Evolutionary conservation across 2,329 filamentous ascomycete genomes (phyloP), one percentile per base, ranked within the genome.

Genomic region (Hypoxylon sp.): DNA sequence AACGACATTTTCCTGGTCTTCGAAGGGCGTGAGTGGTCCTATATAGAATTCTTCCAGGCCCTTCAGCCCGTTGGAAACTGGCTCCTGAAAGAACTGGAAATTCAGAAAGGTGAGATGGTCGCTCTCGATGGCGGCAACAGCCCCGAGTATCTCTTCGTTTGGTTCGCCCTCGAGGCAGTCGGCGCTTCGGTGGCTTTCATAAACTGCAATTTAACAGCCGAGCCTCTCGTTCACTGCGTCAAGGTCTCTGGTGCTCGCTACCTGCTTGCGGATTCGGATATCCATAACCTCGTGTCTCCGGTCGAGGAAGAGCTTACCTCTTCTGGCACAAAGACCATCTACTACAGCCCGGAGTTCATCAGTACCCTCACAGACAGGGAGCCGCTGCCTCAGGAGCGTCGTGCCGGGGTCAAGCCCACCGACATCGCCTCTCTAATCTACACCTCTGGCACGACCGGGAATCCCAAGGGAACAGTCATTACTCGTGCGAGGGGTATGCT

Each of bases 381-480:
- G 17, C 80, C 85, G 44, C 87, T 89, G 0, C 84, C 83, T 0
- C 84, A 90, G 64, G 81, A 84, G 15, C 84, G 88, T 53, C 84
- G 89, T 24, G 78, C 80, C 1, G 80, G 80, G 2, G 80, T 90
- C 1, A 80, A 82, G 50, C 82, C 81, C 0, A 78, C 82, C 6
- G 88, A 83, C 69, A 86, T 89, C 0, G 82, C 87, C 60, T 85
- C 84, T 44, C 77, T 94, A 19, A 86, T 94, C 68, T 94, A 93
- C 78, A 94, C 92, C 0, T 88, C 89, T 59, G 92, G 92, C 32
- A 94, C 92, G 0, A 94, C 92, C 0, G 92, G 92, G 6, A 79
- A 92, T 69, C 91, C 92, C 6, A 94, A 94, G 77, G 92, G 87
- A 1, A 90, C 89, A 67, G 78, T 86, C 0, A 88, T 91, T 68